Evolutionary conservation across 2,329 filamentous ascomycete species (phyloP).

Genomic region (Phialocephala sp.): DNA sequence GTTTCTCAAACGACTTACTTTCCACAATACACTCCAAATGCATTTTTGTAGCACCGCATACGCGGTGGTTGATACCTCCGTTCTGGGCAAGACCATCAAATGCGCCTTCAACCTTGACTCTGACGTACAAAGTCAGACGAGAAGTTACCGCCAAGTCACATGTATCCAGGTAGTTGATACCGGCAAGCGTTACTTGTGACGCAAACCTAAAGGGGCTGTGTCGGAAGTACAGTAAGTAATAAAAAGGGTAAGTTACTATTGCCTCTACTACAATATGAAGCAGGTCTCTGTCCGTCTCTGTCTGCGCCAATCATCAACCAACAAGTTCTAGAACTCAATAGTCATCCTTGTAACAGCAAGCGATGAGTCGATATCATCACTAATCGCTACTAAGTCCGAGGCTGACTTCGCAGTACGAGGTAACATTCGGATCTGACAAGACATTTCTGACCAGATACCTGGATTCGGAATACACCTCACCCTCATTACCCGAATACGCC

Average conservation of each 20-base stretch:
- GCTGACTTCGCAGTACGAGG: neutral
- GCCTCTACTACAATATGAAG: neutral
- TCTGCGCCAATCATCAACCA: neutral
- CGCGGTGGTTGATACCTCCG: neutral
- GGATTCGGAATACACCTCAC: neutral
- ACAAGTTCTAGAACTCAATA: no score
- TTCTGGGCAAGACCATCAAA: neutral
- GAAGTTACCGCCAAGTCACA: neutral
- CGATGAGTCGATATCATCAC: neutral
- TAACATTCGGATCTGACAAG: neutral
- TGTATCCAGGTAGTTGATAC: neutral
- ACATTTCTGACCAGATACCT: neutral
- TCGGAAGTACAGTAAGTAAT: neutral
- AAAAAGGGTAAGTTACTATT: neutral
- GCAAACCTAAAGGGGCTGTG: neutral
- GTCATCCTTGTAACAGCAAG: neutral
- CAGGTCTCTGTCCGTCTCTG: neutral
- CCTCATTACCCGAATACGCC: neutral
- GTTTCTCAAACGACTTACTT: neutral
- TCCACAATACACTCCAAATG: neutral
- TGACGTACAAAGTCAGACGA: conserved; percentile 3
- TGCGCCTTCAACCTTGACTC: neutral
- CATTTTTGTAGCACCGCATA: neutral
- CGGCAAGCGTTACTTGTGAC: neutral
- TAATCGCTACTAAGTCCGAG: neutral